Evolutionary conservation across 148 eudicot species (phyloP), one percentile per base, ranked within the genome.

Genomic region (Arbutus unedo): DNA sequence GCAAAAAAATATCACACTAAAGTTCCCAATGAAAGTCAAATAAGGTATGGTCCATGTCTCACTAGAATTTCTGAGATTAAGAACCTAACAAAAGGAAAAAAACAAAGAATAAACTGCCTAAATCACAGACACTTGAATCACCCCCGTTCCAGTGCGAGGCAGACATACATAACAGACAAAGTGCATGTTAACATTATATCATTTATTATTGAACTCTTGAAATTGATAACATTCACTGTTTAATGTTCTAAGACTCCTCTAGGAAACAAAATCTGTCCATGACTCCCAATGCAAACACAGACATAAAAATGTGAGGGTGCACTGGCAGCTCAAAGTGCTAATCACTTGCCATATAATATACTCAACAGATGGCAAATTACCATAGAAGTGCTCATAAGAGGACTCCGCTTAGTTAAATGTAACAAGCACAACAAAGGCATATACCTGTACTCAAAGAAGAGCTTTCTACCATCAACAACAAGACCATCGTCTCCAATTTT

Each of bases 361-460:
- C 38, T 47, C 3, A 21, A 23, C 15, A 25, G 23, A 50, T 66
- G 48, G 25, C 10, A 60, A 62, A n/a, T 44, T 38, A 18, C 31
- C 4, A 23, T 18, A 70, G 6, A 41, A 31, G 18, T 81, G 51
- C 38, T 70, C 31, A 16, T 31, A 53, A 70, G 9, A 68, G 55
- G 16, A 21, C 62, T 41, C 6, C 57, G 44, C 77, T 53, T 50
- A 54, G 3, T 67, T 49, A 8, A 7, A 23, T 18, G 21, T 48
- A 3, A 41, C 50, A 14, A 50, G 66, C 70, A 80, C 7, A 47
- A 11, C 50, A 6, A 80, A 19, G 55, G 19, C 74, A 81, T 64
- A 62, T 89, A 91, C 98, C 98, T 96, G 86, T 96, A 96, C 87
- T 96, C 97, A 83, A 96, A 96, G 86, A 93, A 89, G 56, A 96